Base-by-base conservation (phyloP, 441 rosid species). In the Metrosideros polymorpha region DNA sequence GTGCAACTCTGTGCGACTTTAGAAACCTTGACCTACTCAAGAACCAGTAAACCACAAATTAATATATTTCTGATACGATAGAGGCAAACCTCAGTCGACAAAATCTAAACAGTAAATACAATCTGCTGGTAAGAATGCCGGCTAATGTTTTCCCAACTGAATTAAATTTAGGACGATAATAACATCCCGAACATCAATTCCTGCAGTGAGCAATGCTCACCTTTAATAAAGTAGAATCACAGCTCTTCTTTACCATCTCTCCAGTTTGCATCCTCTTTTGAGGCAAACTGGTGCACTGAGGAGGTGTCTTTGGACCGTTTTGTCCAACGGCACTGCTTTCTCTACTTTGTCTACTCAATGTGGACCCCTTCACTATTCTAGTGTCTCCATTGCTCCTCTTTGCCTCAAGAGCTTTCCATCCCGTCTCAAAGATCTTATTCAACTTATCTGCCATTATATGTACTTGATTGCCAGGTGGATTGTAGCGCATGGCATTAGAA, bases 371-470 rank as follows among this genome's bases (percentile, higher is more conserved):
- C 61, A 83, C 92, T 86, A 32, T 86, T 39, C 76, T 90, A 2
- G 86, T 45, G 9, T 57, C 84, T 52, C 86, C 93, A 82, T 9
- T 19, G 61, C 83, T 83, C 89, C 90, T 91, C 59, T 91, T 95
- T 85, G 88, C 94, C 92, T 85, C 92, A 30, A 97, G 89, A 22
- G 90, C 85, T 91, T 92, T 92, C 99, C 98, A 97, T 88, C 88
- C 93, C 2, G 19, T 88, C 90, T 94, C 96, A 90, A 97, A 97
- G 19, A 88, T 12, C 66, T 86, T 87, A 59, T 79, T 89, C 76
- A 96, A 90, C 71, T 88, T 88, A 86, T 66, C 85, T 7, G 96
- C 95, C 89, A 89, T 53, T 49, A 45, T 53, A 85, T 93, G 93
- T 86, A 93, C 93, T n/a, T 17, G 29, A 90, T 92, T 93, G 0